A percentile compares a stretch with the other conserved stretches of the same genome.
These are phyloP conservation scores for Globisporangium cylindrosporum DNA, from an alignment of 352 stramenopile species.

Conservation along the genomic window DNA sequence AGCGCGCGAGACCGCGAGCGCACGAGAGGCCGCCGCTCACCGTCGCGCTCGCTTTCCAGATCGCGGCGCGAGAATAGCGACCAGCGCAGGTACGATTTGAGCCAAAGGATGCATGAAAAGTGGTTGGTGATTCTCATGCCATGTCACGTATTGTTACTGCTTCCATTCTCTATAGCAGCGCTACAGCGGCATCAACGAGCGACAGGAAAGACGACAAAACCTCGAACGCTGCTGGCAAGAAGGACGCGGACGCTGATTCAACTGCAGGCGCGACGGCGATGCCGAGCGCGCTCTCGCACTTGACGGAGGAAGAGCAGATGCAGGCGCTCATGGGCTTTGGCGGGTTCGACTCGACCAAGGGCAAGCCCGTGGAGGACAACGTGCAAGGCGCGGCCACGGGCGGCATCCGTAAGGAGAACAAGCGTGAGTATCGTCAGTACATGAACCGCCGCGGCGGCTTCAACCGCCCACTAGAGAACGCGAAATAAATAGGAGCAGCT, in stretches of 20 bases:
- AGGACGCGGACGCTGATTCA: conserved; percentile 12
- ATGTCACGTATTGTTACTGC: neutral
- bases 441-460: conserved; percentile 97
- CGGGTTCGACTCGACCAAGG: conserved; percentile 94
- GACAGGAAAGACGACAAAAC: neutral
- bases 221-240: neutral
- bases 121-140: neutral
- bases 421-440: conserved; percentile 96
- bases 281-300: conserved; percentile 16
- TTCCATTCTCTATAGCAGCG: neutral
- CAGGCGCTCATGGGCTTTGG: conserved; percentile 81
- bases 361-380: conserved; percentile 93
- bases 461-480: conserved; percentile 91
- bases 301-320: conserved; percentile 87
- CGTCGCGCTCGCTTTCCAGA: conserved; percentile 21
- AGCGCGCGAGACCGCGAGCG: conserved; percentile 20
- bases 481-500: conserved; percentile 4
- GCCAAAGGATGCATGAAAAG: neutral
- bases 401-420: conserved; percentile 85
- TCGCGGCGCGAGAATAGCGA: conserved; percentile 11
- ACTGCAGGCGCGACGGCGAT: neutral
- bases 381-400: conserved; percentile 72
- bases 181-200: neutral
- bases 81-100: conserved; percentile 9
- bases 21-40: conserved; percentile 17